A percentile compares a stretch with the other conserved stretches of the same genome.
phyloP scores from a whole-genome alignment of 2,329 filamentous ascomycete species.

The Sporothrix protearum region DNA sequence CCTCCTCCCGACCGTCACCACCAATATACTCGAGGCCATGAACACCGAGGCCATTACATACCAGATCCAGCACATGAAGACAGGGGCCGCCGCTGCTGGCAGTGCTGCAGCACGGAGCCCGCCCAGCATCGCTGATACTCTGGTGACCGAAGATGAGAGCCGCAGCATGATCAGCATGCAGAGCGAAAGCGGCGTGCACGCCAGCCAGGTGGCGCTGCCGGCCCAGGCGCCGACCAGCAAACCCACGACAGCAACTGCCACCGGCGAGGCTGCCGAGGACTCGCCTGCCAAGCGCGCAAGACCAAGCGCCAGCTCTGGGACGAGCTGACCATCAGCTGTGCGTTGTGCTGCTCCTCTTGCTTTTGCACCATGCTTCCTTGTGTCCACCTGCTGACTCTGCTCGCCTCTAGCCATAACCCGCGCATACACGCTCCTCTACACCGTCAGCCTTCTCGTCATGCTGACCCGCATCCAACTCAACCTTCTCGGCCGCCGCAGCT shows the following conservation, averaged over 20 bases:
- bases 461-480: conserved; percentile 95
- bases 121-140: conserved; percentile 63
- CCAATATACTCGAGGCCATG: conserved; percentile 81
- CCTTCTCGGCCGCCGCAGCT: conserved; percentile 89
- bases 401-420: conserved; percentile 70
- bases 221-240: conserved; percentile 32
- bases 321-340: conserved; percentile 92
- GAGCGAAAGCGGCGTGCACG: conserved; percentile 78
- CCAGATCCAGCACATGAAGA: conserved; percentile 91
- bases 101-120: conserved; percentile 50
- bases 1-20: conserved; percentile 83
- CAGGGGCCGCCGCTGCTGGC: conserved; percentile 37
- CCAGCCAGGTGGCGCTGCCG: conserved; percentile 68
- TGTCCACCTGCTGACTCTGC: neutral
- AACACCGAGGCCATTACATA: conserved; percentile 91
- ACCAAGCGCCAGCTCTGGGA: conserved; percentile 95
- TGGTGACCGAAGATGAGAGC: conserved; percentile 76
- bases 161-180: conserved; percentile 70
- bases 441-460: conserved; percentile 80
- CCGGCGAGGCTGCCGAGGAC: conserved; percentile 31
- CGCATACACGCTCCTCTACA: conserved; percentile 89
- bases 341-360: conserved; percentile 36
- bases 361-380: neutral
- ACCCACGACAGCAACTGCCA: conserved; percentile 11
- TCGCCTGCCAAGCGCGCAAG: conserved; percentile 45